Percentiles rank a stretch among this genome's conserved stretches.
phyloP scores from a whole-genome alignment of 495 filamentous ascomycete genomes.

The Penicillium atrosanguineum region DNA sequence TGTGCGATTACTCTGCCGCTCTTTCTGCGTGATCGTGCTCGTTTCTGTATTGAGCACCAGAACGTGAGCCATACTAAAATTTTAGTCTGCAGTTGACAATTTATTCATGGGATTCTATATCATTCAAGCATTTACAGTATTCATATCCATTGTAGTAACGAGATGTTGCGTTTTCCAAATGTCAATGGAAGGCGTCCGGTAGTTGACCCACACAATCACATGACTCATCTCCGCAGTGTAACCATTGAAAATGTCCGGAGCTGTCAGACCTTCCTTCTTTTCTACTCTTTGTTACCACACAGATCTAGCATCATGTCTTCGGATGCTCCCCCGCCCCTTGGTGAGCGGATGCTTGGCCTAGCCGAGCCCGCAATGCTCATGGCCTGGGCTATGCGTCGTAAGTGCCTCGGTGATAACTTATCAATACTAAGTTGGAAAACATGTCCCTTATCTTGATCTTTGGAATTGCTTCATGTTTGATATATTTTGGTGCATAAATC shows the following conservation, averaged over 20 bases:
- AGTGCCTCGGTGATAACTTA: slow-evolving; percentile 5
- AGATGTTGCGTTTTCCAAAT: not conserved
- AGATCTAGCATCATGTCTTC: slow-evolving; percentile 11
- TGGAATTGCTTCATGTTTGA: not conserved
- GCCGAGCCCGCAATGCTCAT: slow-evolving; percentile 33
- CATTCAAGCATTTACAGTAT: not conserved
- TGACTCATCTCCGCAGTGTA: not conserved
- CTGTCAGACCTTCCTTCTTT: not conserved
- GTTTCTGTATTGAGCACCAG: slow-evolving; percentile 17
- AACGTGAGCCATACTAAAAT: slow-evolving; percentile 18
- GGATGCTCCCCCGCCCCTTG: slow-evolving; percentile 14
- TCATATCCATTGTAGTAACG: not conserved
- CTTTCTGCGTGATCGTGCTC: slow-evolving; percentile 16
- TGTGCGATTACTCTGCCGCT: slow-evolving; percentile 10
- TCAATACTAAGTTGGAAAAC: not conserved
- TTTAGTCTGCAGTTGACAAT: slow-evolving; percentile 7
- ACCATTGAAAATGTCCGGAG: too few species aligned
- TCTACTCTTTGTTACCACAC: not conserved
- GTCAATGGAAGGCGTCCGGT: not conserved
- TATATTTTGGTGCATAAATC: not conserved
- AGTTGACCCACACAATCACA: not conserved
- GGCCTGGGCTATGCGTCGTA: slow-evolving; percentile 33
- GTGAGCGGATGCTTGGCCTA: slow-evolving; percentile 21
- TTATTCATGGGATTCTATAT: not conserved
- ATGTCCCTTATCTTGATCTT: not conserved